Percentiles rank a stretch among this genome's conserved stretches.
phyloP scores from a whole-genome alignment of 371 early-diverging fungal species.

The Conidiobolus coronatus region DNA sequence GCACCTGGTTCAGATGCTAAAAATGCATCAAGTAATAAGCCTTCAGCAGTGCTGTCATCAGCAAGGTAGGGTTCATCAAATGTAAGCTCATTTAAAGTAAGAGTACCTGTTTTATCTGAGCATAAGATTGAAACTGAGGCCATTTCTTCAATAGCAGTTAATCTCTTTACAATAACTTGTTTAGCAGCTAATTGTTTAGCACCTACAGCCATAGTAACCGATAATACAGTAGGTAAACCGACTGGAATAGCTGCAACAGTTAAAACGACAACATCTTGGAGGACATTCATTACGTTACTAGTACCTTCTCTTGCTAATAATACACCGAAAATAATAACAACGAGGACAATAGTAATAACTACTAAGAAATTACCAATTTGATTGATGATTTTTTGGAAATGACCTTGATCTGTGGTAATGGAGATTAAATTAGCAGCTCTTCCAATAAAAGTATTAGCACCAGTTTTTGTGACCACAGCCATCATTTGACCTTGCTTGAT shows the following conservation, averaged over 20 bases:
- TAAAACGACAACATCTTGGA: constrained; percentile 65
- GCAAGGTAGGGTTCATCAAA: constrained; percentile 72
- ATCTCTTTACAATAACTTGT: constrained; percentile 84
- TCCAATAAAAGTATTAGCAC: constrained; percentile 67
- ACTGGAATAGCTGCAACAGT: constrained; percentile 95
- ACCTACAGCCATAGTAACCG: constrained; percentile 90
- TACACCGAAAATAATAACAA: constrained; percentile 54
- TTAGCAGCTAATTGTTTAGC: constrained; percentile 78
- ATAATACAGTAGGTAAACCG: constrained; percentile 88
- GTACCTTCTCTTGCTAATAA: constrained; percentile 20
- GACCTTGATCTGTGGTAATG: constrained; percentile 57
- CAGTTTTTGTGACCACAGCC: constrained; percentile 67
- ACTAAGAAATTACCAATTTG: constrained; percentile 83
- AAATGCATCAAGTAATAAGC: constrained; percentile 63
- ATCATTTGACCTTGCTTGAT: constrained; percentile 70
- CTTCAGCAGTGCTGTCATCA: constrained; percentile 40
- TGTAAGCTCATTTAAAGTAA: constrained; percentile 76
- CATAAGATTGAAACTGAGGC: constrained; percentile 89
- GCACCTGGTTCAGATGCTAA: constrained; percentile 77
- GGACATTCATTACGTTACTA: constrained; percentile 18
- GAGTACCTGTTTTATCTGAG: constrained; percentile 93
- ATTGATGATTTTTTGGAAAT: constrained; percentile 77
- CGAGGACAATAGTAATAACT: constrained; percentile 52
- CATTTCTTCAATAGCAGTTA: constrained; percentile 85
- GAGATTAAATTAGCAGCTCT: constrained; percentile 70